These are phyloP conservation scores for Cutaneotrichosporon dermatis DNA, from an alignment of 1,284 basidiomycete genomes.

Conservation along the genomic window DNA sequence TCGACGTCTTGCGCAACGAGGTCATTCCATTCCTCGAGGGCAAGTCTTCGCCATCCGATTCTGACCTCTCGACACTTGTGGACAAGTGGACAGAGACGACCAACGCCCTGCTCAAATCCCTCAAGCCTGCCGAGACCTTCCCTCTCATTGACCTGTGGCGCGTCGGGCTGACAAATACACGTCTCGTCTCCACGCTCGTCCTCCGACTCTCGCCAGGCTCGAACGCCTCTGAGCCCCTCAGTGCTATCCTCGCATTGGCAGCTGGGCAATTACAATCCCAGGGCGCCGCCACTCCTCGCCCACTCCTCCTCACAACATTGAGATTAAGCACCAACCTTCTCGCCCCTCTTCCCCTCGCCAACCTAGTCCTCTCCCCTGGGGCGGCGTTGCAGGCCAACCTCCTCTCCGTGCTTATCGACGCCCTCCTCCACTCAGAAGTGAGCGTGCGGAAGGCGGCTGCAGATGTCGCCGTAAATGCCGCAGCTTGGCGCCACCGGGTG, in stretches of 20 bases:
- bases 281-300: slow-evolving; percentile 36
- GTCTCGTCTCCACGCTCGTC: slow-evolving; percentile 56
- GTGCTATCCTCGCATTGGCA: slow-evolving; percentile 51
- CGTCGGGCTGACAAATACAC: slow-evolving; percentile 63
- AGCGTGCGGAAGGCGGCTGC: slow-evolving; percentile 71
- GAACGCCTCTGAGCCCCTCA: slow-evolving; percentile 60
- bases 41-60: slow-evolving; percentile 25
- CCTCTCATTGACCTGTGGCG: slow-evolving; percentile 81
- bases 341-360: slow-evolving; percentile 56
- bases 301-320: slow-evolving; percentile 62
- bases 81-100: slow-evolving; percentile 56
- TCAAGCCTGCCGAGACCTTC: slow-evolving; percentile 64
- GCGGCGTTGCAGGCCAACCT: slow-evolving; percentile 44
- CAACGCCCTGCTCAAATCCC: slow-evolving; percentile 50
- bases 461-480: slow-evolving; percentile 71
- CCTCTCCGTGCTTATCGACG: slow-evolving; percentile 59
- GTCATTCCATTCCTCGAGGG: slow-evolving; percentile 66
- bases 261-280: slow-evolving; percentile 18
- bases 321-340: slow-evolving; percentile 72
- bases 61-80: slow-evolving; percentile 29
- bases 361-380: slow-evolving; percentile 53
- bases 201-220: slow-evolving; percentile 47
- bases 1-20: slow-evolving; percentile 53
- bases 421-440: slow-evolving; percentile 64
- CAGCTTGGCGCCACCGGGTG: slow-evolving; percentile 60